Base-by-base conservation (phyloP, 2,329 filamentous ascomycete genomes). In the Diaporthe sp. region DNA sequence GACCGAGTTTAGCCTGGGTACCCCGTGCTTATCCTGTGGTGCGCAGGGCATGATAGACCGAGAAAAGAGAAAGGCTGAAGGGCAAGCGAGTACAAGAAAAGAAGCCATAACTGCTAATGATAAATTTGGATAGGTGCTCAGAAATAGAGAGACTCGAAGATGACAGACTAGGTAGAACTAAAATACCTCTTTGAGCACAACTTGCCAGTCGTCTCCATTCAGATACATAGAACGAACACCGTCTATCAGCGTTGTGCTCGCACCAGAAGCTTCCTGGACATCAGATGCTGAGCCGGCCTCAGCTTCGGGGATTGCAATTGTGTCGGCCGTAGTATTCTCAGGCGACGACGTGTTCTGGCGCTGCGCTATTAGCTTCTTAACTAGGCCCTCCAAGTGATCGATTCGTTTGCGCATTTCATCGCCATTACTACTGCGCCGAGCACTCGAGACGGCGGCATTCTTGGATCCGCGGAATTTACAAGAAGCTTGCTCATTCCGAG, bases 391-490 rank as follows among this genome's bases (percentile, higher is more conserved):
- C 57, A 78, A 38, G 45, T 75, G 76, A 19, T 78, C 76, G 35
- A 80, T 78, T 30, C 78, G 76, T 33, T 78, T 76, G 35, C 76
- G 77, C 74, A 80, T 78, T 30, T 52, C 71, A 67, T 79, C 76
- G 6, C 57, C 73, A 35, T 66, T 58, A 8, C 25, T 13, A 19
- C 40, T 25, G 17, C 42, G 42, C 15, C 1, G 15, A 33, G 64
- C 9, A 33, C 64, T 28, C 28, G 57, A 19, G 17, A 15, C 28
- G 12, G 60, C 28, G 12, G 17, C 66, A 40, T 71, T 74, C 35
- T 76, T 77, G 25, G 75, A 74, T 47, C 78, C 77, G 57, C 76
- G 79, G 71, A 78, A 81, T 40, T 77, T 76, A 76, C 80, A 81
- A 7, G 64, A 60, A 4, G 75, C 67, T 13, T 77, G 73, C 50